Evolutionary conservation across 2,329 filamentous ascomycete genomes (phyloP), one percentile per base, ranked within the genome.

Genomic region (Rugonectria rugulosa): DNA sequence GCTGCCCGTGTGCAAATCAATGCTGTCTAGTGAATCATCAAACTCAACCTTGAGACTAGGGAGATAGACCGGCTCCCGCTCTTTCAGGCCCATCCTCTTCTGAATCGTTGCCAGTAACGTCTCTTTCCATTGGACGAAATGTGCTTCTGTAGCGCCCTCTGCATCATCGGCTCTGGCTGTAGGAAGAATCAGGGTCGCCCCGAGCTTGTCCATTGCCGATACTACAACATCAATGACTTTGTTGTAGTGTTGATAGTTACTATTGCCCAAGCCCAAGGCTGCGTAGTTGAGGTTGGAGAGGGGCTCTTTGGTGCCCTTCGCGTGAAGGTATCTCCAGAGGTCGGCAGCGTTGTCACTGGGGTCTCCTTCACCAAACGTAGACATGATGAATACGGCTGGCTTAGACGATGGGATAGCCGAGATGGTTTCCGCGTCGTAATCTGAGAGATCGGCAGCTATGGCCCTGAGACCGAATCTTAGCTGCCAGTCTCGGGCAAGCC

Each of bases 401-500:
- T 70, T 72, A 8, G 57, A 58, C 10, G 53, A 41, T 1, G 56
- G 50, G n/a, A 66, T 57, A 2, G 49, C 42, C 17, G 68, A 61
- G 17, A 79, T 72, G 3, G 68, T 73, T 2, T 75, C 72, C 1
- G 71, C 65, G 40, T 81, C 79, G 50, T 77, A 82, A 53, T 82
- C 79, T 5, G 74, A 77, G 2, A 80, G 65, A 52, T 81, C 79
- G 7, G 75, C 78, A 70, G 92, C 90, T 88, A 97, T 94, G 51
- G 92, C 94, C 76, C 92, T 92, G 53, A 97, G 81, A 19, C 91
- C 91, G 70, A 94, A 97, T 52, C 92, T 83, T 67, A 91, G 91
- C 68, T 90, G 90, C 59, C 92, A 92, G 74, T 97, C 92, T 79
- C 96, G 96, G 56, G 92, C 90, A 64, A 97, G 78, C 62, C 92